A percentile compares a stretch with the other conserved stretches of the same genome.
These are phyloP conservation scores for Leccinum subrobustum DNA, from an alignment of 1,284 basidiomycete genomes.

Conservation along the genomic window DNA sequence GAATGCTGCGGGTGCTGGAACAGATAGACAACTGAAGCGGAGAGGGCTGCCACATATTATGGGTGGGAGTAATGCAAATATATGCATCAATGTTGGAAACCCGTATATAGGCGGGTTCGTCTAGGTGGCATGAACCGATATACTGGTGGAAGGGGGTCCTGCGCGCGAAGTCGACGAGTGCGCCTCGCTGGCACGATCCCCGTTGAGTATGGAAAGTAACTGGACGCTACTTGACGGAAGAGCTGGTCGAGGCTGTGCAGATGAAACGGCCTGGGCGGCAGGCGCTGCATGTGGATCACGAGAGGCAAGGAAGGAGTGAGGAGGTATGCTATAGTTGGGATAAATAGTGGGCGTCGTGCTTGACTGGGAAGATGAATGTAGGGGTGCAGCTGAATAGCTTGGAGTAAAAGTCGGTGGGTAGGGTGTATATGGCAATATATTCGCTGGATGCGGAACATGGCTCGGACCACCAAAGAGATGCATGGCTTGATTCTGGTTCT, in stretches of 20 bases:
- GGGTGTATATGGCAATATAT: constrained; percentile 10
- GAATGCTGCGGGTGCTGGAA: constrained; percentile 2
- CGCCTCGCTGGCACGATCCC: constrained; percentile 20
- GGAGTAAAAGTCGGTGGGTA: constrained; percentile 17
- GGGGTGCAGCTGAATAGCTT: constrained; percentile 16
- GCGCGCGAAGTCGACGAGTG: constrained; percentile 13
- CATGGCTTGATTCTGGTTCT: constrained; percentile 49
- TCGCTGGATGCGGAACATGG: constrained; percentile 4
- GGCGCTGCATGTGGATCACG: constrained; percentile 10
- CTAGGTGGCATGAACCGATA: constrained; percentile 29
- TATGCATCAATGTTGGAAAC: constrained; percentile 14
- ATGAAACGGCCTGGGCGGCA: constrained; percentile 10
- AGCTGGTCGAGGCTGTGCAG: constrained; percentile 18
- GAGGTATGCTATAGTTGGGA: constrained; percentile 14
- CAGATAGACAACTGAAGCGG: constrained; percentile 2
- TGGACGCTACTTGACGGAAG: constrained; percentile 31
- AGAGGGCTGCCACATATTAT: constrained; percentile 8
- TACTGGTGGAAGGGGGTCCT: constrained; percentile 7
- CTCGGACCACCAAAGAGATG: constrained; percentile 34
- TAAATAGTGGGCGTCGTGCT: constrained; percentile 15
- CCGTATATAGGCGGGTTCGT: constrained; percentile 8
- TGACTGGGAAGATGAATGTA: constrained; percentile 18
- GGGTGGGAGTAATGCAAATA: constrained; percentile 21
- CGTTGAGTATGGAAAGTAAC: constrained; percentile 37
- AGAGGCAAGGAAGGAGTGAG: constrained; percentile 6